Conservation (phyloP, 2,329 filamentous ascomycete species). For the Cladosporium sp. region DNA sequence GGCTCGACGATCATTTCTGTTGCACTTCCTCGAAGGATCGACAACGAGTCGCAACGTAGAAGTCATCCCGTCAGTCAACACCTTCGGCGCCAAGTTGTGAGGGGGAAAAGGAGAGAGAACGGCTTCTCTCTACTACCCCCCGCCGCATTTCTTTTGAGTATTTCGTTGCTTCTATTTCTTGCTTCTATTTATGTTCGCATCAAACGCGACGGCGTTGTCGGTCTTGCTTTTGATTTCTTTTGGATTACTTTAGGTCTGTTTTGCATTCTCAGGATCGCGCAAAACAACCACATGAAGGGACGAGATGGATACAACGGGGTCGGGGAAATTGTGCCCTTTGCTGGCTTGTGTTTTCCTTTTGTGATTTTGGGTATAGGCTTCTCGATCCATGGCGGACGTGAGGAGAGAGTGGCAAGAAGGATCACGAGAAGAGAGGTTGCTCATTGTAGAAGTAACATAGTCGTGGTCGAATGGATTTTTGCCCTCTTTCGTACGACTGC, state of each 20-base stretch:
- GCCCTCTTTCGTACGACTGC: neutral
- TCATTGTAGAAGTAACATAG: neutral
- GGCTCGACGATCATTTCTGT: neutral
- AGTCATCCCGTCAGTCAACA: no score
- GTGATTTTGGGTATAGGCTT: neutral
- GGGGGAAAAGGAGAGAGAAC: no score
- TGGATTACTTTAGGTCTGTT: neutral
- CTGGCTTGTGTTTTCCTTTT: neutral
- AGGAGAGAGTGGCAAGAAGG: neutral
- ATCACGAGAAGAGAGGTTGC: neutral
- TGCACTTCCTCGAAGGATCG: no score
- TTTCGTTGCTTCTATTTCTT: no score
- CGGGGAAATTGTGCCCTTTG: neutral
- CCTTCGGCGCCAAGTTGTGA: no score
- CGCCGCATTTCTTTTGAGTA: no score
- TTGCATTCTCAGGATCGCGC: neutral
- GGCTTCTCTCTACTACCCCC: no score
- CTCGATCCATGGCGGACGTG: neutral
- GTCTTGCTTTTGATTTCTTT: neutral
- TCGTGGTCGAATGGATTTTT: neutral
- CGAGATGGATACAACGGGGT: neutral
- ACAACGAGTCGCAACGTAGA: no score
- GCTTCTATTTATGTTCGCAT: neutral
- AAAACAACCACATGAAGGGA: neutral
- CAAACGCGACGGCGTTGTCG: neutral